Percentiles rank a stretch among this genome's conserved stretches.
phyloP scores from a whole-genome alignment of 2,329 filamentous ascomycete species.

The Thermothelomyces thermophilus region DNA sequence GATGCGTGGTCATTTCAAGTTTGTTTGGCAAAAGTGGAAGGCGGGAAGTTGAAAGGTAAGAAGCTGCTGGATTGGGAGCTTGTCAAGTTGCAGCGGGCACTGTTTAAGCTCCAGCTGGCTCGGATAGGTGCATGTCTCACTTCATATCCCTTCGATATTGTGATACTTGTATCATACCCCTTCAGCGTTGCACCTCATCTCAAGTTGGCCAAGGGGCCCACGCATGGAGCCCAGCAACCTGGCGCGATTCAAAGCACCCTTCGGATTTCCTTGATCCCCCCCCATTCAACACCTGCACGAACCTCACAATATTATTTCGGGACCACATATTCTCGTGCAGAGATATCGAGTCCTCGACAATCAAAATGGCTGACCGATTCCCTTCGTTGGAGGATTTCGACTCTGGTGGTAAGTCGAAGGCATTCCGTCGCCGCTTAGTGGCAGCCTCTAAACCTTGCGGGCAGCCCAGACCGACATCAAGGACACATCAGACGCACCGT shows the following conservation, averaged over 20 bases:
- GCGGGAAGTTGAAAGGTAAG: slow-evolving; percentile 12
- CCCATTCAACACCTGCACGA: neutral
- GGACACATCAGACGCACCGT: slow-evolving; percentile 50
- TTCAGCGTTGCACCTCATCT: too few relatives aligned
- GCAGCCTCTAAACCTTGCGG: slow-evolving; percentile 15
- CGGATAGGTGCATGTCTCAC: slow-evolving; percentile 12
- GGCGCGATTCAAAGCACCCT: slow-evolving; percentile 18
- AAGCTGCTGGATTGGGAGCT: slow-evolving; percentile 18
- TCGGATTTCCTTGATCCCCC: slow-evolving; percentile 1
- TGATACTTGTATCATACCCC: too few relatives aligned
- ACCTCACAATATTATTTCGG: neutral
- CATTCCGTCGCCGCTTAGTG: slow-evolving; percentile 2
- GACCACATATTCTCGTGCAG: neutral
- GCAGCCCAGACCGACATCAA: slow-evolving; percentile 63
- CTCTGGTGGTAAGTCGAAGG: slow-evolving; percentile 47
- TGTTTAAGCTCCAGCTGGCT: slow-evolving; percentile 6
- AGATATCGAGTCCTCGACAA: neutral
- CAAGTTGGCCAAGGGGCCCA: slow-evolving; percentile 8
- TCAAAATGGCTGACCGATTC: slow-evolving; percentile 68
- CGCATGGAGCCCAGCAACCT: slow-evolving; percentile 20
- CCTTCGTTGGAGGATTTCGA: slow-evolving; percentile 75
- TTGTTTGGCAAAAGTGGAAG: slow-evolving; percentile 16
- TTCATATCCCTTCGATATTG: neutral
- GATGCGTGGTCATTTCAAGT: slow-evolving; percentile 12
- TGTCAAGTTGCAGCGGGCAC: slow-evolving; percentile 8